Evolutionary conservation across 306 rosid species (phyloP), one percentile per base, ranked within the genome.

Genomic region (Prunus fruticosa): DNA sequence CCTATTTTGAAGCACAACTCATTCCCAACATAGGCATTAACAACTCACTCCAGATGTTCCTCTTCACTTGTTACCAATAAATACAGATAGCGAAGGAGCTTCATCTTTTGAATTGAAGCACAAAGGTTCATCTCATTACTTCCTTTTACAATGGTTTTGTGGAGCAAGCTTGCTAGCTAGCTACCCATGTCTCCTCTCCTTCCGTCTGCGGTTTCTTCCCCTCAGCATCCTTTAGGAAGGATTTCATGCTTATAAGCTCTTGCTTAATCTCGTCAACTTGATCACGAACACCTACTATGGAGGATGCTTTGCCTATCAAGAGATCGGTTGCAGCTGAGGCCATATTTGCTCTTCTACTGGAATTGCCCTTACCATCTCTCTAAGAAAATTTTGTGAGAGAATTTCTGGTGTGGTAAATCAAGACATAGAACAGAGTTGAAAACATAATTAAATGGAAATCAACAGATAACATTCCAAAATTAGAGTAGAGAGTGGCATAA

Each of bases 181-280:
- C 70, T 0, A 63, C 49, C 71, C 78, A 75, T 0, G 28, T 50
- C 34, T 63, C 11, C 47, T 50, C 79, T 3, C 41, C 64, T 28
- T 64, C 20, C 0, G 47, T 6, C 1, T 0, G n/a, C 7, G 38
- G 2, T 28, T 10, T 28, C 23, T 46, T 49, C 8, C 2, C 46
- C 30, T 62, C 79, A 2, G 18, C 52, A 51, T 75, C 72, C 19
- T 61, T 14, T 64, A 74, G 13, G 67, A 49, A 75, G 28, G 78
- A 46, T 64, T 11, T 49, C 71, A 75, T 75, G 47, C 49, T 23
- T 16, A 0, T 7, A 11, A 75, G 71, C 71, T 64, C 71, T 16
- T 3, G 30, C 75, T 71, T 50, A 54, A 70, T 50, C 49, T 70
- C 74, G 2, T 50, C 27, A 28, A 52, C 16, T 8, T 71, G 18